Evolutionary conservation across 768 basidiomycete species (phyloP), one percentile per base, ranked within the genome.

Genomic region (Tulasnella sp.): DNA sequence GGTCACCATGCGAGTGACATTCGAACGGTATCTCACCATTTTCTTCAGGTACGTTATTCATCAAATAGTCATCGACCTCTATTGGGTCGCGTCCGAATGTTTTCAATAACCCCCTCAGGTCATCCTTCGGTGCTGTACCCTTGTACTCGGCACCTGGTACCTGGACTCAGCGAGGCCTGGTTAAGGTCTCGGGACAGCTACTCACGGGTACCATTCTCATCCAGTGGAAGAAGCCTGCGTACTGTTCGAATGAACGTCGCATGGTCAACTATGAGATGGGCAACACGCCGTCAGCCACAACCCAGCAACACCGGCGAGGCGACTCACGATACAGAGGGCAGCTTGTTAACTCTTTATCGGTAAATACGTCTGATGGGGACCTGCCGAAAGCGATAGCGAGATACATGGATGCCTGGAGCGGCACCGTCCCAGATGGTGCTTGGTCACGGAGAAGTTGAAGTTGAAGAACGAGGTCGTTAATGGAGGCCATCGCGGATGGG

Each of bases 391-490:
- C 40, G 27, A 56, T 42, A 3, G 54, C 45, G 36, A 56, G 54
- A 42, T 56, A 56, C 8, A 56, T n/a, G 45, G 54, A 37, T 7
- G 40, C 54, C 17, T 56, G 54, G n/a, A 56, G 40, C n/a, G 54
- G 54, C 5, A 56, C 40, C 19, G 40, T 56, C 17, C 54, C 54
- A 25, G 40, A 42, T 45, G 54, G 54, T 21, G 54, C 43, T 14
- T 25, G 29, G 40, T 34, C 39, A 31, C 54, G 40, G 40, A 40
- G 12, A 27, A 56, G 39, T 34, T 57, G 55, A 14, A 57, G 42
- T 32, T 57, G 55, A 46, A 57, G 41, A 46, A 57, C 25, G 42
- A 57, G 55, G 21, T 45, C 55, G 55, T 57, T 57, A 43, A 57
- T 12, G 7, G 55, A 45, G 14, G 29, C 11, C 55, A 57, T 57